Evolutionary conservation across 805 yeast species (phyloP).

Genomic region (Saccharomyces jurei): DNA sequence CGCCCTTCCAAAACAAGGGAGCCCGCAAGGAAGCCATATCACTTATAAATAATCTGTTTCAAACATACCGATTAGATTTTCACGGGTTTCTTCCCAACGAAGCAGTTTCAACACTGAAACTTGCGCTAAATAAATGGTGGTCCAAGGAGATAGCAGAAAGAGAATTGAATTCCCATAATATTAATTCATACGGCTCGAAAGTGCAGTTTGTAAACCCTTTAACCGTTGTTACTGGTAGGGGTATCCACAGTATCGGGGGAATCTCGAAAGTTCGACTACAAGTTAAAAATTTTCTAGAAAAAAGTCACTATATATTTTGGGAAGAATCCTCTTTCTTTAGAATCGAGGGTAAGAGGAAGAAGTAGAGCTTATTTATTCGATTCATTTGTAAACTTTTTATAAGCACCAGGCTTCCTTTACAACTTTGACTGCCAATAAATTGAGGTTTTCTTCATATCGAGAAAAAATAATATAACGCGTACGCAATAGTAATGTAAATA

Average conservation of each 20-base stretch:
- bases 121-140: conserved; percentile 55
- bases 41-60: conserved; percentile 13
- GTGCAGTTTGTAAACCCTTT: conserved; percentile 39
- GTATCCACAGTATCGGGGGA: conserved; percentile 58
- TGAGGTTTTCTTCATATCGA: background rate
- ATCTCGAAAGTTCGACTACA: conserved; percentile 39
- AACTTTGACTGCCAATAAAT: background rate
- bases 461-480: background rate
- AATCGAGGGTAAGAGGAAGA: conserved; percentile 35
- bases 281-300: conserved; percentile 35
- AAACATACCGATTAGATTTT: conserved; percentile 38
- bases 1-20: background rate
- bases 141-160: conserved; percentile 40
- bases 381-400: background rate
- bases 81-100: conserved; percentile 45
- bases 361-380: background rate
- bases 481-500: background rate
- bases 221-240: conserved; percentile 57
- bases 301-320: conserved; percentile 35
- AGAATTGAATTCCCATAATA: conserved; percentile 32
- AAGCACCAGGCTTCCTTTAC: background rate
- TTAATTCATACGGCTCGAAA: conserved; percentile 24
- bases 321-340: conserved; percentile 40
- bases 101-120: conserved; percentile 36
- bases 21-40: background rate